Evolutionary conservation across 768 basidiomycete species (phyloP), one percentile per base, ranked within the genome.

Genomic region (Pleurotus tuber-regium): DNA sequence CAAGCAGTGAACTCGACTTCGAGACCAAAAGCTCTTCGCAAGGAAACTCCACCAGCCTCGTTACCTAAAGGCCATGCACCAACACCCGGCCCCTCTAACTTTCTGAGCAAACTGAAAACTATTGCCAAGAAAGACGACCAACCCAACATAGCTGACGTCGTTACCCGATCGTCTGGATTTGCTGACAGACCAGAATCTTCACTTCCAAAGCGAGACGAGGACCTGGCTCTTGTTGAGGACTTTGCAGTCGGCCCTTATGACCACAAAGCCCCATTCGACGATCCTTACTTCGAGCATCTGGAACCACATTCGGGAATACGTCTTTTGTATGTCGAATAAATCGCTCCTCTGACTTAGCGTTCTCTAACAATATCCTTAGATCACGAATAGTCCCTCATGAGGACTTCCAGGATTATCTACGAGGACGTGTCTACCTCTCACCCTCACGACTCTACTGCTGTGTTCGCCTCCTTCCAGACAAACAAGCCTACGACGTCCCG

Each of bases 281-380:
- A 95, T 62, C 87, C 89, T 0, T 59, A 71, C 12, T 99, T 95
- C 61, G 74, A 86, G 55, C 78, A 71, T 43, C 64, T 94, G 4
- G 97, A 99, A 64, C 97, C 97, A 1, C 89, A 97, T 69, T 95
- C 93, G 24, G 82, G 86, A 4, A 96, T 98, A 43, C 78, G 85
- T 44, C 75, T 99, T 21, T 75, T 68, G 95, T 97, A 62, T 52
- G 90, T 78, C 19, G 36, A 54, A 31, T n/a, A 19, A 4, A 6
- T 24, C 14, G 1, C 12, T 35, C n/a, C n/a, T n/a, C n/a, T n/a
- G 16, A 10, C n/a, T 31, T n/a, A 12, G n/a, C 10, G 21, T 8
- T 31, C 16, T 8, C 31, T 33, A n/a, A 24, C 51, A 5, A n/a
- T 53, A 2, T 36, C 25, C 36, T 36, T 63, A 96, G 89, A 31